These are phyloP conservation scores for Sergeia podlipaevii DNA, from an alignment of 208 protist genomes.

Conservation along the genomic window DNA sequence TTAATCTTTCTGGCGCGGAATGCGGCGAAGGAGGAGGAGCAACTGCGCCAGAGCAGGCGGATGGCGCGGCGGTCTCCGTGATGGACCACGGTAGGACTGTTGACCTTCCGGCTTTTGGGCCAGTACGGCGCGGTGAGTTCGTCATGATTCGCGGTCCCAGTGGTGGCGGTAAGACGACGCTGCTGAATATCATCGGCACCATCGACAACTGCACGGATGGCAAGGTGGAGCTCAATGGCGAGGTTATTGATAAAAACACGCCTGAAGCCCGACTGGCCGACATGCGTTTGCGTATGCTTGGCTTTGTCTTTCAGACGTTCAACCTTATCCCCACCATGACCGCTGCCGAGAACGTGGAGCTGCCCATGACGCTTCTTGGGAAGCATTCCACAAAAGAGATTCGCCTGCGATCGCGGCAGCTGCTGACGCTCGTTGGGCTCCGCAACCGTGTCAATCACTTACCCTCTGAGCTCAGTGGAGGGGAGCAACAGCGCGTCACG, in stretches of 20 bases:
- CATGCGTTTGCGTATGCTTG: conserved; percentile 91
- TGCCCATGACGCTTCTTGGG: conserved; percentile 95
- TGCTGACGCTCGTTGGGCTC: conserved; percentile 93
- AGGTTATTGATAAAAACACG: conserved; percentile 52
- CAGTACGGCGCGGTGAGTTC: conserved; percentile 93
- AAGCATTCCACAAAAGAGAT: conserved; percentile 77
- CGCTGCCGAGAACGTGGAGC: conserved; percentile 96
- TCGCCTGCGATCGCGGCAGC: conserved; percentile 80
- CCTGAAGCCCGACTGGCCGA: conserved; percentile 80
- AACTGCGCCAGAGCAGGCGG: neutral
- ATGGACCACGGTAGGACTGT: neutral
- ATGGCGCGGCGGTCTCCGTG: neutral
- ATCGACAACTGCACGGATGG: conserved; percentile 89
- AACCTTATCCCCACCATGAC: conserved; percentile 97
- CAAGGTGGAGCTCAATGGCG: conserved; percentile 81
- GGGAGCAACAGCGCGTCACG: conserved; percentile 96
- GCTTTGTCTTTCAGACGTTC: conserved; percentile 98
- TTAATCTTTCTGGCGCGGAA: conserved; percentile 45
- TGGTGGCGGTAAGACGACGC: conserved; percentile 96
- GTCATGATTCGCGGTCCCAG: conserved; percentile 97
- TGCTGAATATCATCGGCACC: conserved; percentile 94
- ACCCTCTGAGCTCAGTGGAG: conserved; percentile 95
- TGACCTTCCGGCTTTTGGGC: conserved; percentile 32
- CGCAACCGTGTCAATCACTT: conserved; percentile 94
- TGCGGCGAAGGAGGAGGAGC: neutral